A percentile compares a stretch with the other conserved stretches of the same genome.
Evolutionary conservation across 106 monocot species (phyloP).

Genomic region (Cymbidium sinense): DNA sequence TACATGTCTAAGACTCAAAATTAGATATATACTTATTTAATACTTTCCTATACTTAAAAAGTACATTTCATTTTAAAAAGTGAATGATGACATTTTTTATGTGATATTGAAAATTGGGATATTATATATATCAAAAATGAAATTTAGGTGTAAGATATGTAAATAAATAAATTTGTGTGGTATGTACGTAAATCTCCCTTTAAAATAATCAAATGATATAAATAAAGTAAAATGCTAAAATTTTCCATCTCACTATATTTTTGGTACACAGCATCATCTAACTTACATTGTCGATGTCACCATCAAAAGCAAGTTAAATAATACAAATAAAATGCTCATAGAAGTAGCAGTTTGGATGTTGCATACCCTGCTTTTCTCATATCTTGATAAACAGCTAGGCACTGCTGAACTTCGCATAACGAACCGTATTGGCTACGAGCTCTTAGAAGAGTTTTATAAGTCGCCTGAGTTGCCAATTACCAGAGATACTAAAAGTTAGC

Average conservation of each 20-base stretch:
- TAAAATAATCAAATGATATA: not conserved
- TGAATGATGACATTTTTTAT: too few species aligned
- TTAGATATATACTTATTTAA: too few species aligned
- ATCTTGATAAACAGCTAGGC: conserved; percentile 69
- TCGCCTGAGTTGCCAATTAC: conserved; percentile 52
- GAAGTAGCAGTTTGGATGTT: not conserved
- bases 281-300: not conserved
- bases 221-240: not conserved
- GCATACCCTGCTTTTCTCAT: conserved; percentile 85
- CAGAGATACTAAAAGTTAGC: not conserved
- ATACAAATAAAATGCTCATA: not conserved
- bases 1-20: too few species aligned
- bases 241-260: not conserved
- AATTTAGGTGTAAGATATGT: too few species aligned
- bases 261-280: not conserved
- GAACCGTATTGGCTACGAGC: conserved; percentile 79
- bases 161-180: too few species aligned
- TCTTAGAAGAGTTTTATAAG: conserved; percentile 81
- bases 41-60: too few species aligned
- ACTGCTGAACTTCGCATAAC: conserved; percentile 75
- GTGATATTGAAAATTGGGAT: too few species aligned
- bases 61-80: too few species aligned
- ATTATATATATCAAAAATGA: too few species aligned
- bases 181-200: too few species aligned
- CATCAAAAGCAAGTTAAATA: not conserved